phyloP scores from a whole-genome alignment of 2,329 filamentous ascomycete species.

The Aspergillus quadricinctus region DNA sequence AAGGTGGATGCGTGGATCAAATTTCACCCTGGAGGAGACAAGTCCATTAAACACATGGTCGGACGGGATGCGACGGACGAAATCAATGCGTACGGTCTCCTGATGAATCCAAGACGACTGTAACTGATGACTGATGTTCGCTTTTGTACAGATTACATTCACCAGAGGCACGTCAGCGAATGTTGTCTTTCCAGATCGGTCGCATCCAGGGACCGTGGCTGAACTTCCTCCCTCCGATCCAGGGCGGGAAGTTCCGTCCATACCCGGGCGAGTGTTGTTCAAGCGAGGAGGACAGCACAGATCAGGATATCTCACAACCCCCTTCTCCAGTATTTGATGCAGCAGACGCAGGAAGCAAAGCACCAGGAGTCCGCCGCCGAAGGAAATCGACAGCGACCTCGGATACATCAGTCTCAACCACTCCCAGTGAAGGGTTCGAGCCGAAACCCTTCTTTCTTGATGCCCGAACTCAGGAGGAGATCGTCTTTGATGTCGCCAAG shows the following conservation, averaged over 20 bases:
- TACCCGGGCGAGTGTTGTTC: slow-evolving; percentile 45
- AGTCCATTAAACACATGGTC: slow-evolving; percentile 88
- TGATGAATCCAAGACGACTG: slow-evolving; percentile 4
- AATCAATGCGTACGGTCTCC: slow-evolving; percentile 69
- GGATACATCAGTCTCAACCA: slow-evolving; percentile 27
- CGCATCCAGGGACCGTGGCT: slow-evolving; percentile 74
- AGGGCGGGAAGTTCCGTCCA: slow-evolving; percentile 72
- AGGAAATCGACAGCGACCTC: slow-evolving; percentile 21
- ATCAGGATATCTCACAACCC: slow-evolving; percentile 51
- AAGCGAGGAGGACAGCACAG: slow-evolving; percentile 44
- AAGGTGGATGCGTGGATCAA: slow-evolving; percentile 85
- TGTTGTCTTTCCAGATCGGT: slow-evolving; percentile 81
- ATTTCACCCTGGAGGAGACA: slow-evolving; percentile 89
- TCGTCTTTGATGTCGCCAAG: slow-evolving; percentile 69
- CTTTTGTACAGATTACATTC: slow-evolving; percentile 68
- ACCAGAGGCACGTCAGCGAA: slow-evolving; percentile 65
- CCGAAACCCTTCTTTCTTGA: slow-evolving; percentile 62
- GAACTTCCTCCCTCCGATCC: slow-evolving; percentile 88
- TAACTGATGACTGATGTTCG: slow-evolving; percentile 11
- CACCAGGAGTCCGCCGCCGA: slow-evolving; percentile 33
- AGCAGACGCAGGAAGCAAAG: slow-evolving; percentile 33
- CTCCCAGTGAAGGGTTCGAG: slow-evolving; percentile 21
- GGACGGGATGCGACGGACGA: slow-evolving; percentile 93
- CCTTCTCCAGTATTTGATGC: slow-evolving; percentile 58
- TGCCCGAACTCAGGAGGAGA: slow-evolving; percentile 67